These are phyloP conservation scores for Puccinia sorghi DNA, from an alignment of 1,284 basidiomycete species.

Conservation along the genomic window DNA sequence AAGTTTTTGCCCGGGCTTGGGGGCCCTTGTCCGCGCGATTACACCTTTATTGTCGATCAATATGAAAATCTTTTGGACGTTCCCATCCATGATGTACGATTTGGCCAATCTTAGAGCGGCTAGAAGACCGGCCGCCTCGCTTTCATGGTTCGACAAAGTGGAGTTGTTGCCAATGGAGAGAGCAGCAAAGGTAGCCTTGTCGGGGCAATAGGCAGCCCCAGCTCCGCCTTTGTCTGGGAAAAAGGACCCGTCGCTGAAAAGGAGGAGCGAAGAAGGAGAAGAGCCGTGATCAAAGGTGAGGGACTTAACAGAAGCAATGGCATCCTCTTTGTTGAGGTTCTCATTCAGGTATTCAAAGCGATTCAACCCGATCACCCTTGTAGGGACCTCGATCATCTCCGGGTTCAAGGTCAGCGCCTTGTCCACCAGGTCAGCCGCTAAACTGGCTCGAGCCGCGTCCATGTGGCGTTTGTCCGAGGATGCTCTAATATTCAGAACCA, in stretches of 20 bases:
- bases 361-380: no score
- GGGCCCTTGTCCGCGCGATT: neutral
- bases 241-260: conserved; percentile 12
- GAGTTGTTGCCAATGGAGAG: neutral
- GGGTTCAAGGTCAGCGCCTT: no score
- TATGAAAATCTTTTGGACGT: neutral
- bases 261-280: no score
- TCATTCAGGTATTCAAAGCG: no score
- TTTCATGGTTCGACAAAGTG: neutral
- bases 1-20: neutral
- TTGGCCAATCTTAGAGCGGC: neutral
- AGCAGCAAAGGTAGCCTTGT: neutral
- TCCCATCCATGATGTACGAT: no score
- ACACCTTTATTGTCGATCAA: neutral
- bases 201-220: neutral
- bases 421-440: no score
- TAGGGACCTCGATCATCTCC: no score
- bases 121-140: neutral
- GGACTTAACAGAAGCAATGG: neutral
- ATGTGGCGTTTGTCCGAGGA: no score
- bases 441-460: no score
- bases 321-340: neutral
- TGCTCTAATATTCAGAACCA: no score
- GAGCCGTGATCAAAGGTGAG: neutral
- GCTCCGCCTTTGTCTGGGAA: neutral